A percentile compares a stretch with the other conserved stretches of the same genome.
Conservation (phyloP, 495 filamentous ascomycete genomes). For the Astrothelium macrocarpum region DNA sequence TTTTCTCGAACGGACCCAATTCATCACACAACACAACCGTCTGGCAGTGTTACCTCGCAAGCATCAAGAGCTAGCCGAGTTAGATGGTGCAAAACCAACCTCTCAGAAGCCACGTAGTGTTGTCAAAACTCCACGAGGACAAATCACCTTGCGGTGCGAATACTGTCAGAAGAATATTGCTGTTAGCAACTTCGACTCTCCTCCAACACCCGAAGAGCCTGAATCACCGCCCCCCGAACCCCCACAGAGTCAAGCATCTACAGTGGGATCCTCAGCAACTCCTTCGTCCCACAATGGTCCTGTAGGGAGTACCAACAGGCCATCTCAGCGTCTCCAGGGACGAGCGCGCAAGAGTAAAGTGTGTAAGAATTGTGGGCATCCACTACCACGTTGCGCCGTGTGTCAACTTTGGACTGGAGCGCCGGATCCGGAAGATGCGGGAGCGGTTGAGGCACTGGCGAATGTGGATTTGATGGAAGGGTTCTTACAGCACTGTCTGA, state of each 20-base stretch:
- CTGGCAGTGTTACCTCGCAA: slow-evolving; percentile 14
- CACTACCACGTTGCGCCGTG: slow-evolving; percentile 80
- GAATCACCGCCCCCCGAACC: not conserved
- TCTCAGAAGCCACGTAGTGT: slow-evolving; percentile 52
- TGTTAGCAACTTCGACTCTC: slow-evolving; percentile 18
- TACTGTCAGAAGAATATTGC: slow-evolving; percentile 57
- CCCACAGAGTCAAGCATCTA: slow-evolving; percentile 9
- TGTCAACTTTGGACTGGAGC: slow-evolving; percentile 80
- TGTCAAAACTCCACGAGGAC: slow-evolving; percentile 56
- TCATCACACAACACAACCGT: slow-evolving; percentile 34
- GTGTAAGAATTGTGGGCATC: slow-evolving; percentile 78
- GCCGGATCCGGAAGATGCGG: slow-evolving; percentile 47
- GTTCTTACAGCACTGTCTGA: slow-evolving; percentile 71
- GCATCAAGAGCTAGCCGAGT: slow-evolving; percentile 21
- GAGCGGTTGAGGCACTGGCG: slow-evolving; percentile 16
- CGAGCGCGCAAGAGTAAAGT: slow-evolving; percentile 32
- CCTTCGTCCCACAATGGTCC: slow-evolving; percentile 1
- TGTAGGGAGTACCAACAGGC: slow-evolving; percentile 39
- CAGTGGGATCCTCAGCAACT: not conserved
- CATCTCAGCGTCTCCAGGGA: not conserved
- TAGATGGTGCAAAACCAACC: slow-evolving; percentile 14
- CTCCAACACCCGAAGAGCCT: slow-evolving; percentile 3
- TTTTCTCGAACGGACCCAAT: slow-evolving; percentile 52
- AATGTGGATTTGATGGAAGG: slow-evolving; percentile 37
- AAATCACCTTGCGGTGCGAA: slow-evolving; percentile 73